These are phyloP conservation scores for Cercospora berteroae DNA, from an alignment of 2,329 filamentous ascomycete species.

Conservation along the genomic window DNA sequence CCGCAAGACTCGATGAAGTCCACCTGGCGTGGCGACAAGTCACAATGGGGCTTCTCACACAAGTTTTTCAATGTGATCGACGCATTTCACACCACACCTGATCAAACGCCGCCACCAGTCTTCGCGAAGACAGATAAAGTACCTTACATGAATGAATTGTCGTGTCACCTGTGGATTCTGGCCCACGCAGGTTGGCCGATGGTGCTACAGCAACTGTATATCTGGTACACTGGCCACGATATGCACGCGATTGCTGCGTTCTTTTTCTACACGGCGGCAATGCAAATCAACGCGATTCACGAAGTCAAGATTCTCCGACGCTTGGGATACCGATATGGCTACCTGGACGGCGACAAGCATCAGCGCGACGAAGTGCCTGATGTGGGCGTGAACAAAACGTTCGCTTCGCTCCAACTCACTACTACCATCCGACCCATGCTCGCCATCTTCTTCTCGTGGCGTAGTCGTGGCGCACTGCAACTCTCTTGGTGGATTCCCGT, in stretches of 20 bases:
- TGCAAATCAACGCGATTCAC: slow-evolving; percentile 44
- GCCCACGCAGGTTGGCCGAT: slow-evolving; percentile 41
- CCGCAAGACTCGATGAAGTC: slow-evolving; percentile 29
- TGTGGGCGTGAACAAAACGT: slow-evolving; percentile 29
- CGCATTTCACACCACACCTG: slow-evolving; percentile 16
- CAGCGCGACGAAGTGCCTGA: slow-evolving; percentile 46
- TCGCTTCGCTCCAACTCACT: slow-evolving; percentile 22
- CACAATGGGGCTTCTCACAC: slow-evolving; percentile 24
- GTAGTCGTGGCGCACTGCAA: slow-evolving; percentile 15
- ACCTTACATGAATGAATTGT: slow-evolving; percentile 40
- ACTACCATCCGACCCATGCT: slow-evolving; percentile 26
- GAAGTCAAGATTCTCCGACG: slow-evolving; percentile 41
- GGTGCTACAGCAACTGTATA: slow-evolving; percentile 40
- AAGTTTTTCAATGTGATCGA: slow-evolving; percentile 21
- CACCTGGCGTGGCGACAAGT: slow-evolving; percentile 25
- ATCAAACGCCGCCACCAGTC: slow-evolving; percentile 18
- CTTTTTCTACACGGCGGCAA: slow-evolving; percentile 40
- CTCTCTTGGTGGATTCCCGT: slow-evolving; percentile 41
- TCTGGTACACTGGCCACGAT: slow-evolving; percentile 35
- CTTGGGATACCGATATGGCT: slow-evolving; percentile 42
- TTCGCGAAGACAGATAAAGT: slow-evolving; percentile 38
- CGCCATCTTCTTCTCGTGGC: slow-evolving; percentile 24
- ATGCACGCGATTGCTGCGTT: slow-evolving; percentile 37
- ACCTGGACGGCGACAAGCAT: slow-evolving; percentile 47
- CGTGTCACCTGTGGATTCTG: slow-evolving; percentile 42